These are phyloP conservation scores for Cercophora samala DNA, from an alignment of 495 filamentous ascomycete genomes.

Conservation along the genomic window DNA sequence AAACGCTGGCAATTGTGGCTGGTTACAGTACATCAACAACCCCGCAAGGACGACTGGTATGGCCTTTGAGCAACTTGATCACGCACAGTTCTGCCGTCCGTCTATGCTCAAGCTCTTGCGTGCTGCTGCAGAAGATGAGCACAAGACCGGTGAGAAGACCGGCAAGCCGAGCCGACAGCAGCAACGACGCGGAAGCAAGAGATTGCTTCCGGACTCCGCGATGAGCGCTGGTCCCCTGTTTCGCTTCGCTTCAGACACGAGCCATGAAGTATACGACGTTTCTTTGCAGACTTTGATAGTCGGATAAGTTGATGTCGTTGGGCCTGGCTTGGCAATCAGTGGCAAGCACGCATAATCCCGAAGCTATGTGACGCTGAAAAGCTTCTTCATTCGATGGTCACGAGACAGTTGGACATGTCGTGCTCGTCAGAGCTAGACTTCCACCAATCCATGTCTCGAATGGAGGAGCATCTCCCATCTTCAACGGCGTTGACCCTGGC, in stretches of 20 bases:
- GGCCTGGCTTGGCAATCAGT: not conserved
- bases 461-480: not conserved
- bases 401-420: not conserved
- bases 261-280: not conserved
- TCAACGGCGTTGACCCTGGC: not conserved
- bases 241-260: not conserved
- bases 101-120: not conserved
- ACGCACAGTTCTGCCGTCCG: slow-evolving; percentile 1
- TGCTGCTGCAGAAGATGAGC: not conserved
- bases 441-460: not conserved
- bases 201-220: not conserved
- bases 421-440: not conserved
- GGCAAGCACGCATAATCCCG: not conserved
- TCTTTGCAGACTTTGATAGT: too few species aligned
- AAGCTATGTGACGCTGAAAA: not conserved
- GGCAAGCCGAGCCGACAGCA: not conserved
- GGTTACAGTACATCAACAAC: not conserved
- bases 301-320: not conserved
- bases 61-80: not conserved
- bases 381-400: not conserved
- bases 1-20: not conserved
- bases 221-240: not conserved
- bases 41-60: not conserved
- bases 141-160: not conserved
- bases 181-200: not conserved